Percentiles rank a stretch among this genome's conserved stretches.
Evolutionary conservation across 306 rosid genomes (phyloP).

Genomic region (Psophocarpus tetragonolobus): DNA sequence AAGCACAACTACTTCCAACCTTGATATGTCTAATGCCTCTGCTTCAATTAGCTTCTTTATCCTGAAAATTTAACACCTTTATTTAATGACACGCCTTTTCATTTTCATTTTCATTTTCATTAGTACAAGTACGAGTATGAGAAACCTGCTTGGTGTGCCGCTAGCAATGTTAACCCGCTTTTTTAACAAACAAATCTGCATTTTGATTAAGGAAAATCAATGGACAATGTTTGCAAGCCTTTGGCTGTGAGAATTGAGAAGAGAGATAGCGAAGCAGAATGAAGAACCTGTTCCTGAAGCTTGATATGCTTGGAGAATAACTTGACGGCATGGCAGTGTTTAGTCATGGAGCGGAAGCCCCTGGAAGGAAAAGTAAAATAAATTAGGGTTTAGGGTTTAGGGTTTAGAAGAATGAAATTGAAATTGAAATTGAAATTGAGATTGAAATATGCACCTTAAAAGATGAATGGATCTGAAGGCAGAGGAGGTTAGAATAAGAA

Average conservation of each 20-base stretch:
- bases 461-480: slow-evolving; percentile 79
- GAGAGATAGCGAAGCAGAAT: too few relatives aligned
- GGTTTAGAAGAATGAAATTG: background rate
- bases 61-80: too few relatives aligned
- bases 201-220: slow-evolving; percentile 11
- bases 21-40: slow-evolving; percentile 82
- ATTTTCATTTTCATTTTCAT: too few relatives aligned
- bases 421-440: too few relatives aligned
- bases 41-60: slow-evolving; percentile 82
- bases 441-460: too few relatives aligned
- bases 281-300: slow-evolving; percentile 82
- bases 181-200: slow-evolving; percentile 76
- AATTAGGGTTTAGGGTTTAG: background rate
- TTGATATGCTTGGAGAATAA: slow-evolving; percentile 93
- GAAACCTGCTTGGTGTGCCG: slow-evolving; percentile 97
- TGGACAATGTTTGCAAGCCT: too few relatives aligned
- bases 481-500: slow-evolving; percentile 64
- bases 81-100: too few relatives aligned
- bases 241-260: too few relatives aligned
- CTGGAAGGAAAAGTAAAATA: slow-evolving; percentile 37
- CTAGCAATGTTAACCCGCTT: slow-evolving; percentile 84
- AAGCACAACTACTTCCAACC: slow-evolving; percentile 66
- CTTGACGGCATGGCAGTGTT: slow-evolving; percentile 71
- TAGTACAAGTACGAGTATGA: background rate
- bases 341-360: slow-evolving; percentile 69